Conservation (phyloP, 768 basidiomycete genomes). For the Tephrocybe sp. region DNA sequence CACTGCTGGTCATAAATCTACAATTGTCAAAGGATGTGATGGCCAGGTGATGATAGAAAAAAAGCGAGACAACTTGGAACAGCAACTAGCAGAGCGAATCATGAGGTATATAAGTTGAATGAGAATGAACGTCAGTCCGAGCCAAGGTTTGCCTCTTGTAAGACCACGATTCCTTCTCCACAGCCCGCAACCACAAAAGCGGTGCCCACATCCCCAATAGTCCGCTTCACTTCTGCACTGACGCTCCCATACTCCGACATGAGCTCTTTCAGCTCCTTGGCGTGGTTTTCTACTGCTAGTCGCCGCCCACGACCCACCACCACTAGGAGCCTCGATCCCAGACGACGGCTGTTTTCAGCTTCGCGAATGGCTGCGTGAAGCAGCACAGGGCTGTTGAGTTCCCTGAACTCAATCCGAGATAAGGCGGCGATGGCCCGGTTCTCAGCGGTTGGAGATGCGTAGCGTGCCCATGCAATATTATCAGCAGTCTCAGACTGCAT, state of each 20-base stretch:
- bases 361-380: constrained; percentile 56
- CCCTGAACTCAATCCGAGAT: constrained; percentile 60
- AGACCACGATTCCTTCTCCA: constrained; percentile 57
- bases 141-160: constrained; percentile 42
- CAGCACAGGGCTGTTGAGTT: constrained; percentile 53
- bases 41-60: too few species aligned
- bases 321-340: constrained; percentile 46
- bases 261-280: constrained; percentile 64
- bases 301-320: constrained; percentile 74
- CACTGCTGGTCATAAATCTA: too few species aligned
- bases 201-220: constrained; percentile 81
- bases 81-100: too few species aligned
- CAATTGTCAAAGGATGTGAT: too few species aligned
- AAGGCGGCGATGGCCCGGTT: constrained; percentile 31
- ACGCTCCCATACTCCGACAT: constrained; percentile 48
- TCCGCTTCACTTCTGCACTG: constrained; percentile 59
- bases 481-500: constrained; percentile 86
- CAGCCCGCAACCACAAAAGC: constrained; percentile 63
- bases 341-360: constrained; percentile 26
- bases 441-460: constrained; percentile 32
- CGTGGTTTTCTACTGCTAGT: constrained; percentile 71
- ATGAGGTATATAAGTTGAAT: too few species aligned
- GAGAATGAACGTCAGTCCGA: neutral
- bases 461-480: constrained; percentile 69
- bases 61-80: too few species aligned